Conservation (phyloP, 345 rosid species). For the Linum tenue region DNA sequence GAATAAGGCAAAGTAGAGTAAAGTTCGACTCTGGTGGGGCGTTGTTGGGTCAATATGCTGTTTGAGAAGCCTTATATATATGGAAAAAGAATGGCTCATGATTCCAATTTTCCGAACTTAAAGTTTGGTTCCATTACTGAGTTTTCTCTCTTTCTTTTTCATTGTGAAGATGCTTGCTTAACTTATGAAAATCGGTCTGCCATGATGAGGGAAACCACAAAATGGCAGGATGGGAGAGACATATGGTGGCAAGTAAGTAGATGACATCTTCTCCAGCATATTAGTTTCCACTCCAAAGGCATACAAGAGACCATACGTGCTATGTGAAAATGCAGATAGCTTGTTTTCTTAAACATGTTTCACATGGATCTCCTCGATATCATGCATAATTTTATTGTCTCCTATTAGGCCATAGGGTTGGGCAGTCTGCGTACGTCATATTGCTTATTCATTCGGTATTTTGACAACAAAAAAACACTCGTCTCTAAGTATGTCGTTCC, state of each 20-base stretch:
- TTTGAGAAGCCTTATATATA: not conserved
- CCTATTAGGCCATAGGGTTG: not conserved
- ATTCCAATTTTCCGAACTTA: not conserved
- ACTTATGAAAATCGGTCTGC: conserved; percentile 70
- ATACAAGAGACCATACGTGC: not conserved
- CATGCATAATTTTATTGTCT: not conserved
- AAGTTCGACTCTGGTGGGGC: conserved; percentile 20
- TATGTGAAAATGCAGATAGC: not conserved
- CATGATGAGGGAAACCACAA: conserved; percentile 59
- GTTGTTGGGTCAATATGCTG: not conserved
- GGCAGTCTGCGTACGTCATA: too few relatives aligned
- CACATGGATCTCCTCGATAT: not conserved
- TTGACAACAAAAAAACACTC: conserved; percentile 11
- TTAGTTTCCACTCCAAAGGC: not conserved
- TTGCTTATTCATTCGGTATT: not conserved
- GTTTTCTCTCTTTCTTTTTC: conserved; percentile 12
- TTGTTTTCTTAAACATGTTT: not conserved
- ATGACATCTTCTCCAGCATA: not conserved
- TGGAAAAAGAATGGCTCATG: not conserved
- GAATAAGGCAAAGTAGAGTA: not conserved
- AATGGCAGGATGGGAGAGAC: conserved; percentile 84
- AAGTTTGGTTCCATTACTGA: not conserved
- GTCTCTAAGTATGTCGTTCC: conserved; percentile 63
- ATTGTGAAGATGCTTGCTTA: conserved; percentile 54
- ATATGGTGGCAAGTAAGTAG: conserved; percentile 88